phyloP scores from a whole-genome alignment of 306 rosid genomes.

The Geum urbanum region DNA sequence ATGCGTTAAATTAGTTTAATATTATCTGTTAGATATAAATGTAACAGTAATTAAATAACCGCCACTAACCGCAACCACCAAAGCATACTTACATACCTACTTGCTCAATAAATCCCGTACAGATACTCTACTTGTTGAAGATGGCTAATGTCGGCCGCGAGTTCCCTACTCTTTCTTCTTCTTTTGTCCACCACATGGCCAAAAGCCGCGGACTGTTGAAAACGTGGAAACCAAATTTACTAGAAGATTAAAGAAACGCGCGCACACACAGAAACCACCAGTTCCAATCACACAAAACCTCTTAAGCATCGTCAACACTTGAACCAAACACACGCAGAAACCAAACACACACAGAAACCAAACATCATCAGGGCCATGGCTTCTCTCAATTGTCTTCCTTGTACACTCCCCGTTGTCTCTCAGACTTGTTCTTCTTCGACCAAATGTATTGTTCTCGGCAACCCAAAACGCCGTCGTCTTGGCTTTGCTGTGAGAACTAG shows the following conservation, averaged over 20 bases:
- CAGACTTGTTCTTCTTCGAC: slow-evolving; percentile 18
- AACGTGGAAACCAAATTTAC: neutral
- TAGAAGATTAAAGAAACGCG: neutral
- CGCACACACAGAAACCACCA: neutral
- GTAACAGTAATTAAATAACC: too few relatives aligned
- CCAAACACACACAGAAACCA: neutral
- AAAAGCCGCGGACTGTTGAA: too few relatives aligned
- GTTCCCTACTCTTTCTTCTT: neutral
- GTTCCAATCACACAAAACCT: neutral
- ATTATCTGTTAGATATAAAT: too few relatives aligned
- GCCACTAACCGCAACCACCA: too few relatives aligned
- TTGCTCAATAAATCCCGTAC: too few relatives aligned
- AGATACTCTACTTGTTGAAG: too few relatives aligned
- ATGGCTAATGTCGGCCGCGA: neutral
- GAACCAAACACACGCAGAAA: too few relatives aligned
- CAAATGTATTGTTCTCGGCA: slow-evolving; percentile 19
- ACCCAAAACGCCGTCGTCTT: slow-evolving; percentile 16
- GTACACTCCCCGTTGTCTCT: slow-evolving; percentile 15
- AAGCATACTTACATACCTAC: too few relatives aligned
- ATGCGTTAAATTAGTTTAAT: too few relatives aligned
- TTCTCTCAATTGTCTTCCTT: slow-evolving; percentile 38
- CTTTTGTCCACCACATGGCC: neutral
- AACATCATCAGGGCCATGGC: slow-evolving; percentile 31
- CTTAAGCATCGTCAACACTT: too few relatives aligned
- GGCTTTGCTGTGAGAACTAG: slow-evolving; percentile 25